Evolutionary conservation across 2,329 filamentous ascomycete genomes (phyloP), one percentile per base, ranked within the genome.

Genomic region (Fusarium tricinctum): DNA sequence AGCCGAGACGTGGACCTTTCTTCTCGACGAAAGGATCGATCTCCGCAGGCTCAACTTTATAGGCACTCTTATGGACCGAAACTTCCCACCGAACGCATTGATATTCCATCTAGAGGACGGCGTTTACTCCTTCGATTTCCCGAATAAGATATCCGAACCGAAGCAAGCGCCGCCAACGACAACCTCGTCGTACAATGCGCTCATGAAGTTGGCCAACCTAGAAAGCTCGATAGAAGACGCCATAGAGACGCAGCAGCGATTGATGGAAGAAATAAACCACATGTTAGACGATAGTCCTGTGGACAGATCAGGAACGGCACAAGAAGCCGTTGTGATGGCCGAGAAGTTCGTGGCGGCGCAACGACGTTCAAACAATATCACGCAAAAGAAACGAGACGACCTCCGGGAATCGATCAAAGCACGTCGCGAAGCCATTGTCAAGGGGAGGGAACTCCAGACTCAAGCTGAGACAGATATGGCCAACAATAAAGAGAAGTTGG

Each of bases 161-260:
- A 88, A 86, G 66, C 81, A 86, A 23, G 83, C 85, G 8, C 78
- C 84, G 2, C 71, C 82, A 4, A 76, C 86, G 0, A 81, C 86
- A 0, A 94, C 91, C 0, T 94, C 93, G 0, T 94, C 94, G 0
- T 97, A 97, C 77, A 94, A 93, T 74, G 89, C 92, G 3, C 83
- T 98, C 20, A 95, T 97, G 90, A 91, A 92, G 63, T 84, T 98
- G 13, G 91, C 92, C 8, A 97, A 94, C 59, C 84, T 98, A 17
- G 93, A 97, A 66, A 92, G 92, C 76, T 97, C 94, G 55, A 92
- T 97, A 23, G 93, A 97, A 76, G 95, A 98, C 78, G 94, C 94
- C 2, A 81, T 97, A 12, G 87, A 89, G 2, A 97, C 93, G 0
- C 89, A 92, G 15, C 88, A 92, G 62, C 85, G 86, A 53, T 84